Base-by-base conservation (phyloP, 768 basidiomycete genomes). In the Leccinum truebloodii region DNA sequence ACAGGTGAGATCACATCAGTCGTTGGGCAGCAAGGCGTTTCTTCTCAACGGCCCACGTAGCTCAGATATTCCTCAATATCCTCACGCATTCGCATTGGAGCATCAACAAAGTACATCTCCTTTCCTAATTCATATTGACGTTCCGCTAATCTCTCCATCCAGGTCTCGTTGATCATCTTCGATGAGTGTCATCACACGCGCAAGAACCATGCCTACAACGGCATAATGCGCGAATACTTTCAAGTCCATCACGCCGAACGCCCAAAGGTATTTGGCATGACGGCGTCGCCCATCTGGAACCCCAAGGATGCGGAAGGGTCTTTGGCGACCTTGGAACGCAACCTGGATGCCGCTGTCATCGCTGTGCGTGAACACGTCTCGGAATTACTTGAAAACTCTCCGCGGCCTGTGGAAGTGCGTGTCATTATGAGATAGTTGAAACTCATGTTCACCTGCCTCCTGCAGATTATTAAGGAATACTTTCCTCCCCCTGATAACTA, bases 221-320 rank as follows among this genome's bases (percentile, higher is more conserved):
- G 79, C 20, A 82, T 87, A 58, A 83, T 87, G 82, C 76, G 77
- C 20, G 79, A 85, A 52, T 84, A 86, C 69, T 85, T 80, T 62
- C 78, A 78, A 56, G 77, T 71, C 49, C 79, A 75, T 44, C 67
- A 46, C 28, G 54, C 67, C 1, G 67, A 76, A 20, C 79, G 88
- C n/a, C 90, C 92, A 10, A 93, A 90, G 70, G 80, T 96, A n/a
- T 92, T 95, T 61, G 94, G 94, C 3, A 90, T 96, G 87, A 95
- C 94, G 0, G 94, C 94, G 0, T 94, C 91, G 18, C 94, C 94
- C 0, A 86, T 94, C 26, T 93, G 89, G 88, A 90, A 91, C 63
- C 80, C 85, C 13, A 87, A 83, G 63, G 83, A 92, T 55, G 85
- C 91, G 0, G 72, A 76, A 20, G 81, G 81, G 24, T 89, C 90